Evolutionary conservation across 176 grass and related monocot species (phyloP), one percentile per base, ranked within the genome.

Genomic region (Thinopyrum elongatum): DNA sequence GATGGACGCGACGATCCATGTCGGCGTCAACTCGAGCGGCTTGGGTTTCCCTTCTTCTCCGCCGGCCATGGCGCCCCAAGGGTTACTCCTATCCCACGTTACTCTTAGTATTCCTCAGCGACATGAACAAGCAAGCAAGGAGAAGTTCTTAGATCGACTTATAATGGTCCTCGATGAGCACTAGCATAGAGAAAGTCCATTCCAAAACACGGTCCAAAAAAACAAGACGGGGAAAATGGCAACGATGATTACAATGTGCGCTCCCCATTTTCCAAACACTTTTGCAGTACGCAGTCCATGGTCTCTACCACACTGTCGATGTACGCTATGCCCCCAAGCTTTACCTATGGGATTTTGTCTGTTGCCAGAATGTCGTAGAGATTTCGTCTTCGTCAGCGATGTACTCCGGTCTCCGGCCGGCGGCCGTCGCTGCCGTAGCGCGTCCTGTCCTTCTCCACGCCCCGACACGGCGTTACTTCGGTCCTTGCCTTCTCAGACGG

Each of bases 1-100:
- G 10, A 98, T 87, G 62, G 89, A 46, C 17, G 93, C 84, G 11
- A 95, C 92, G 65, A 98, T 98, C 93, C 96, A 98, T 59, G 96
- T 98, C 39, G 96, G 96, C 36, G 93, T 98, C 82, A 82, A 61
- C 92, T 95, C 92, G 12, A 98, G 80, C 65, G 74, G 73, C 44
- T 76, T 87, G 10, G 64, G 77, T 21, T 73, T 65, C 7, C n/a
- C 88, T n/a, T 64, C 86, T 7, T 69, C 85, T 15, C 90, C 82
- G 19, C 92, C 79, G n/a, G 89, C 88, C 95, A 95, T 98, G 79
- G 80, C 42, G 29, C 12, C 28, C 29, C 63, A 30, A 15, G 26
- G 61, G 10, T 64, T 26, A 64, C 67, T 35, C 2, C 8, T 16
- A 35, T 1, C 65, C 16, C 65, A 10, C 4, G 39, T 27, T 46